Conservation (phyloP, 176 grass and related monocot species). For the Panicum miliaceum region DNA sequence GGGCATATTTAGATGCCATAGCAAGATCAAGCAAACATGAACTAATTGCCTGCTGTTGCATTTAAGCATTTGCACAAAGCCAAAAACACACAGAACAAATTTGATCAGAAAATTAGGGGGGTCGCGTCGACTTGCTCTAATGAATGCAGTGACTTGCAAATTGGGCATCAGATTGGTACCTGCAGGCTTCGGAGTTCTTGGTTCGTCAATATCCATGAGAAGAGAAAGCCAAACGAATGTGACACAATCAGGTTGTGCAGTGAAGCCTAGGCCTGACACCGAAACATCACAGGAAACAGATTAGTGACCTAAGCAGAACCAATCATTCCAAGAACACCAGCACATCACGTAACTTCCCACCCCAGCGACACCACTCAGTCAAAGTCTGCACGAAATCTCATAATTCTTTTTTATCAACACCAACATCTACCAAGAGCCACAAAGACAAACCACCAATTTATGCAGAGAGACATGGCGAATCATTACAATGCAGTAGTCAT, state of each 20-base stretch:
- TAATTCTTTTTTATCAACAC: neutral
- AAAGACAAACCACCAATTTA: neutral
- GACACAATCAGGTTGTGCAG: neutral
- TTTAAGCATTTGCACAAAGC: conserved; percentile 29
- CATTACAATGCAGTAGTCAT: neutral
- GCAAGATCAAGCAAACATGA: neutral
- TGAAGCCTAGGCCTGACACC: neutral
- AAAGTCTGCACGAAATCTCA: neutral
- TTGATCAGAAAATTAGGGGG: neutral
- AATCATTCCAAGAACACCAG: neutral
- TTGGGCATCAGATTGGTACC: conserved; percentile 2
- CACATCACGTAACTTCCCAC: neutral
- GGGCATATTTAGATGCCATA: neutral
- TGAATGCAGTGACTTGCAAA: neutral
- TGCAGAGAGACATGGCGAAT: neutral
- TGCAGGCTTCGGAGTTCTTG: neutral
- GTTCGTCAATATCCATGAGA: neutral
- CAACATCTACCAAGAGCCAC: neutral
- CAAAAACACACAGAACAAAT: neutral
- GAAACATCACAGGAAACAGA: conserved; percentile 16
- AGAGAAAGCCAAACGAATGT: neutral
- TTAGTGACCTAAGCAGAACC: neutral
- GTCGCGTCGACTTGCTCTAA: neutral
- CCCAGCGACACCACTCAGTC: neutral
- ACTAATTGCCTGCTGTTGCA: neutral